Conservation (phyloP, 2,329 filamentous ascomycete genomes). For the Aspergillus neoniger region DNA sequence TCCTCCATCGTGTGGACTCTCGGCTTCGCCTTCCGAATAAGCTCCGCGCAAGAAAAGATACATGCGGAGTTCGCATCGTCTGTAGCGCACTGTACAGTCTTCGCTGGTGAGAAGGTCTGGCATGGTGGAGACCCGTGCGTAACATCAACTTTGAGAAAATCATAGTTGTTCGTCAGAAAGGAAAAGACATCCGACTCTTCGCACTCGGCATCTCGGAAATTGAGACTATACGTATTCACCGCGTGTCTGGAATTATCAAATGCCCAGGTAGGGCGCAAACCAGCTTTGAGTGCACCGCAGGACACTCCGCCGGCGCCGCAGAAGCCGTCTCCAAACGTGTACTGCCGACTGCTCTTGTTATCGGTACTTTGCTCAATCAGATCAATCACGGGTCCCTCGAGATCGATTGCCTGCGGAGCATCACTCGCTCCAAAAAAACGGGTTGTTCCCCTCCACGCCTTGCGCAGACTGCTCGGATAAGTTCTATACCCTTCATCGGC, state of each 20-base stretch:
- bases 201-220: slow-evolving; percentile 52
- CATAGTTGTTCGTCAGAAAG: slow-evolving; percentile 35
- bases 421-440: slow-evolving; percentile 30
- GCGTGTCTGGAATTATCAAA: slow-evolving; percentile 65
- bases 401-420: slow-evolving; percentile 3
- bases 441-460: slow-evolving; percentile 37
- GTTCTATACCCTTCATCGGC: slow-evolving; percentile 27
- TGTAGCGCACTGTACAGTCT: slow-evolving; percentile 59
- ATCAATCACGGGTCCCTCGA: slow-evolving; percentile 25
- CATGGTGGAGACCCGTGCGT: slow-evolving; percentile 77
- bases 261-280: slow-evolving; percentile 61
- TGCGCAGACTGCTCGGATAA: slow-evolving; percentile 25
- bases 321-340: slow-evolving; percentile 72
- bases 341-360: slow-evolving; percentile 44
- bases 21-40: slow-evolving; percentile 63
- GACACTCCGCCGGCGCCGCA: slow-evolving; percentile 67
- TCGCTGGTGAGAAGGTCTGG: slow-evolving; percentile 71
- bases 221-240: slow-evolving; percentile 58
- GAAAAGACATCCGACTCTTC: slow-evolving; percentile 51
- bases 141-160: slow-evolving; percentile 60
- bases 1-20: slow-evolving; percentile 77
- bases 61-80: slow-evolving; percentile 69
- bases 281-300: slow-evolving; percentile 44
- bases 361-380: slow-evolving; percentile 14
- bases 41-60: slow-evolving; percentile 49